Base-by-base conservation (phyloP, 352 stramenopile species). In the Aphanomyces euteiches region DNA sequence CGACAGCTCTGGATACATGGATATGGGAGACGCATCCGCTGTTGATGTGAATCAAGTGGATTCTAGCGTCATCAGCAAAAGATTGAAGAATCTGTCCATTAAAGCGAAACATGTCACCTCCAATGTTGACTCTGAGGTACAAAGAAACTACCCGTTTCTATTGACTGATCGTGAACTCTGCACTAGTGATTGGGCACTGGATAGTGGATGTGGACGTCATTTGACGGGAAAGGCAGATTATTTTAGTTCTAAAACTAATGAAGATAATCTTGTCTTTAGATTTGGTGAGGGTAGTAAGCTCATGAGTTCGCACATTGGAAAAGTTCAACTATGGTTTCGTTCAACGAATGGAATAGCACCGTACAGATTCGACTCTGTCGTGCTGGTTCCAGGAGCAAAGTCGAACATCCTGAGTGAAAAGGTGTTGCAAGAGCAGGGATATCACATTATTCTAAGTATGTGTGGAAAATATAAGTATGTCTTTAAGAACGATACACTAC, bases 391-490 rank as follows among this genome's bases (percentile, higher is more conserved):
- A 15, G n/a, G n/a, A n/a, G 45, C n/a, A 19, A 53, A 53, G 45
- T 53, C 45, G 45, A 53, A 53, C n/a, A 53, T 53, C 13, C 45
- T 53, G 13, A 53, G 45, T 53, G 45, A 53, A 53, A 53, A 53
- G 13, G 45, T 19, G 13, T 19, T 53, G 45, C 13, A 53, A 19
- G n/a, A 53, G 2, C 13, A 53, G 45, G 45, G 45, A 53, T 53
- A 53, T 53, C 13, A 15, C n/a, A 53, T 53, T n/a, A n/a, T 19
- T 2, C 13, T n/a, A 19, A 53, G 45, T 2, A 53, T 53, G 45
- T 53, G 45, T 53, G 45, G 45, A 2, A 53, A 53, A 15, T 53
- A 53, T 53, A 53, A 53, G 45, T 53, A 53, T 53, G 45, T 53
- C 13, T 53, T 53, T 19, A 53, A 53, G 45, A 53, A n/a, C 13